Evolutionary conservation across 345 rosid genomes (phyloP).

Genomic region (Geranium rotundifolium): DNA sequence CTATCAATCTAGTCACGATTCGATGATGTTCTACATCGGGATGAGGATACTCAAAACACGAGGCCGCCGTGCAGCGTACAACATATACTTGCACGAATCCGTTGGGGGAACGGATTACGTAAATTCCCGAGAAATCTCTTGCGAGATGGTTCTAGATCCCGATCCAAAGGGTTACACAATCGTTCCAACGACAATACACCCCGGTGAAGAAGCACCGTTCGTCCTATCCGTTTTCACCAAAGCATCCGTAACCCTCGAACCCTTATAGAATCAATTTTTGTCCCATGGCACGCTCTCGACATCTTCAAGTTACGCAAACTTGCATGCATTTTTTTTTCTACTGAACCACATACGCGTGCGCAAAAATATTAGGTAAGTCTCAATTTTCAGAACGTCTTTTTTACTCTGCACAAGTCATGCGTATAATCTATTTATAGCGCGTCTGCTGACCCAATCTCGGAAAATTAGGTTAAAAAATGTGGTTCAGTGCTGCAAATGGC

Average conservation of each 20-base stretch:
- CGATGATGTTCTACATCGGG: conserved; percentile 91
- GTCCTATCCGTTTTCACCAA: conserved; percentile 95
- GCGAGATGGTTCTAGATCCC: conserved; percentile 99
- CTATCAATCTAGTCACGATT: conserved; percentile 90
- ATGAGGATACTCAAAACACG: conserved; percentile 98
- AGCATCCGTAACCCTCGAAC: conserved; percentile 72
- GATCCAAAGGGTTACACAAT: conserved; percentile 99
- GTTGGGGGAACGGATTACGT: conserved; percentile 99
- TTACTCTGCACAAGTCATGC: too few species aligned
- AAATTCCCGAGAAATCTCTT: conserved; percentile 98
- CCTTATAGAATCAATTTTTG: conserved; percentile 34
- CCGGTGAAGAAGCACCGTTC: conserved; percentile 99
- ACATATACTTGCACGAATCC: conserved; percentile 93
- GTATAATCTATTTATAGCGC: too few species aligned
- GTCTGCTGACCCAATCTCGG: too few species aligned
- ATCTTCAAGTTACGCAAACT: background rate
- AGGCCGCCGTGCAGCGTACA: conserved; percentile 90
- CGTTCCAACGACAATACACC: conserved; percentile 97
- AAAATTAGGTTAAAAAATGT: conserved; percentile 1
- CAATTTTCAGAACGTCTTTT: background rate
- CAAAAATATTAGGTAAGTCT: conserved; percentile 17
- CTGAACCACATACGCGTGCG: conserved; percentile 12
- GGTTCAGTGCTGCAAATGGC: conserved; percentile 17
- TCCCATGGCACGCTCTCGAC: conserved; percentile 13
- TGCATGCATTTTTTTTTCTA: conserved; percentile 11